Evolutionary conservation across 192 early-diverging fungal genomes (phyloP), one percentile per base, ranked within the genome.

Genomic region (Allomyces arbusculus): DNA sequence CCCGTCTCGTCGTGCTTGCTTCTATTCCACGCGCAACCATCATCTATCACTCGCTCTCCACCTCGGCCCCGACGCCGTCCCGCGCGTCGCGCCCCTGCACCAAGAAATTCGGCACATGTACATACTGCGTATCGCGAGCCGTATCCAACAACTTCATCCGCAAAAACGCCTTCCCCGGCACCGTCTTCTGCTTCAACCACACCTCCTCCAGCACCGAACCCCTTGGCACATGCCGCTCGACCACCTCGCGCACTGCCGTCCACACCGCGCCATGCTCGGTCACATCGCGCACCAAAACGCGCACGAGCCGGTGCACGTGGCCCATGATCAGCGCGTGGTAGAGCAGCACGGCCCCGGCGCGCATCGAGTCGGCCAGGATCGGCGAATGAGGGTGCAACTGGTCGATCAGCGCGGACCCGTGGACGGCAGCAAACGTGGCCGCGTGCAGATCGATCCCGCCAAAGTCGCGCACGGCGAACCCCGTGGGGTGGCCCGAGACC

Each of bases 381-480:
- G 44, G 43, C 45, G 23, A 16, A 65, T 64, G 6, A 5, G 23
- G 20, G 45, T 22, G 63, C 33, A 69, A 66, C 69, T 68, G 72
- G 44, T 66, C 61, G 10, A 70, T 14, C 28, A 79, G 74, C 44
- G 10, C 69, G 71, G 14, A n/a, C n/a, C 80, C 82, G n/a, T 71
- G 76, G n/a, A n/a, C 10, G 76, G 74, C 10, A 1, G 23, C 64
- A 16, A 86, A 72, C 11, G 80, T 84, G 43, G 75, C 71, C 24
- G 69, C 73, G 65, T 85, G 85, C 12, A 78, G 72, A 68, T 82
- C 85, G 62, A 86, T 69, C 25, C 85, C 85, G 65, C 85, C 85
- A 78, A 82, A 86, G 73, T 86, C 84, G 23, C 84, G 80, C 61
- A 81, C 75, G 44, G 83, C 72, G 71, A 86, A 86, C 22, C 83